Percentiles rank a stretch among this genome's conserved stretches.
These are phyloP conservation scores for Macaranga tanarius DNA, from an alignment of 441 rosid genomes.

Conservation along the genomic window DNA sequence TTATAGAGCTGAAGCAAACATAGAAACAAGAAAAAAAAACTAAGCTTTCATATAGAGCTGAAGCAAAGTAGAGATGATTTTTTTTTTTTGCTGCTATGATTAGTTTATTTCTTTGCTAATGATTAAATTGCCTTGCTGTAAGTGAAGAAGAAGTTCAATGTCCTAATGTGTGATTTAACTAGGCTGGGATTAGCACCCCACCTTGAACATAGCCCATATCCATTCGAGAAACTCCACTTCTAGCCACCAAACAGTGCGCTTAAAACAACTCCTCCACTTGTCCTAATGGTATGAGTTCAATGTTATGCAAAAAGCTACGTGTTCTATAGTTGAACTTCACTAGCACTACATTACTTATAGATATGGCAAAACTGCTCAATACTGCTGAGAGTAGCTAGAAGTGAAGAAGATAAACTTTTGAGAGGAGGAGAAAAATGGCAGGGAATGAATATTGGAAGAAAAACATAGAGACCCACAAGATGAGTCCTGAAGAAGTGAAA, in stretches of 20 bases:
- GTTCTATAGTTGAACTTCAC: neutral
- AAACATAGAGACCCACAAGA: slow-evolving; percentile 62
- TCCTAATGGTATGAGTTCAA: neutral
- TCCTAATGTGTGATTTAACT: neutral
- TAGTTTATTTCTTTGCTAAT: too few species aligned
- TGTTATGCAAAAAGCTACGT: slow-evolving; percentile 29
- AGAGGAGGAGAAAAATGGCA: slow-evolving; percentile 31
- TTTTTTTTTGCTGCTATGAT: too few species aligned
- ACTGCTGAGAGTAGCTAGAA: neutral
- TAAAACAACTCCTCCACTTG: slow-evolving; percentile 16
- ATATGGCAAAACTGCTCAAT: slow-evolving; percentile 11
- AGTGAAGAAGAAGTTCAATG: neutral
- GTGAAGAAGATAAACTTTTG: neutral
- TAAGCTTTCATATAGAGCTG: too few species aligned
- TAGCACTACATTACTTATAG: neutral
- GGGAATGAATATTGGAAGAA: slow-evolving; percentile 52
- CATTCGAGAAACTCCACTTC: neutral
- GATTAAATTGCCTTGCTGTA: too few species aligned
- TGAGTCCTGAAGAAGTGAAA: slow-evolving; percentile 53
- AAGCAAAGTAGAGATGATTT: too few species aligned
- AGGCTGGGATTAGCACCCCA: neutral
- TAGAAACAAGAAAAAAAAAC: too few species aligned
- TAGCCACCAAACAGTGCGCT: neutral
- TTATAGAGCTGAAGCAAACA: too few species aligned
- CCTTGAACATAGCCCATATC: neutral